Conservation (phyloP, 495 filamentous ascomycete species). For the Penicillium parvum region DNA sequence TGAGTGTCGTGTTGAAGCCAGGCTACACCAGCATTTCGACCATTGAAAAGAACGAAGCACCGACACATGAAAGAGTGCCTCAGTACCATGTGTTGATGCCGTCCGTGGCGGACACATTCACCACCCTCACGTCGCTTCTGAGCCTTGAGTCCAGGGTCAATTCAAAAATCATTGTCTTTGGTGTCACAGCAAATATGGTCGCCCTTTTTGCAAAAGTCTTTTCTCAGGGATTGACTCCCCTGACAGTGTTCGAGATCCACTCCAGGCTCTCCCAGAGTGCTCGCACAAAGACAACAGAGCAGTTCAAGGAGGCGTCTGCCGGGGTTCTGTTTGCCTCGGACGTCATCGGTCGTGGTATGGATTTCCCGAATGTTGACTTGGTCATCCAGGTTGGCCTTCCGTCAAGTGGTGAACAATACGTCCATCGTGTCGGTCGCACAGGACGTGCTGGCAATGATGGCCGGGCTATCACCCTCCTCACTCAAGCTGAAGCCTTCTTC, state of each 20-base stretch:
- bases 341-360: constrained; percentile 77
- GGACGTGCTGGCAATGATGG: constrained; percentile 64
- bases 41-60: constrained; percentile 54
- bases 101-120: constrained; percentile 48
- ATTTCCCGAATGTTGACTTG: constrained; percentile 89
- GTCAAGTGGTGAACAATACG: constrained; percentile 69
- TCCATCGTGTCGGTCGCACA: constrained; percentile 79
- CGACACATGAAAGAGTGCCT: constrained; percentile 57
- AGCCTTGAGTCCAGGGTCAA: constrained; percentile 38
- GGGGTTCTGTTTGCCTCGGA: constrained; percentile 64
- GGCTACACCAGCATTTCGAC: constrained; percentile 60
- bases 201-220: constrained; percentile 52
- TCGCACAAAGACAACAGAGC: constrained; percentile 54
- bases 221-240: constrained; percentile 33
- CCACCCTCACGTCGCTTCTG: constrained; percentile 45
- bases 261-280: constrained; percentile 54
- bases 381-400: constrained; percentile 83
- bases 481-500: constrained; percentile 57
- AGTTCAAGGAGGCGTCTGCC: constrained; percentile 52
- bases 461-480: constrained; percentile 61
- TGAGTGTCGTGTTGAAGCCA: constrained; percentile 51
- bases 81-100: constrained; percentile 57
- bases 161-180: constrained; percentile 67
- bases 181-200: constrained; percentile 59
- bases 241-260: constrained; percentile 56